Evolutionary conservation across 257 asterid species (phyloP).

Genomic region (Salvia rosmarinus): DNA sequence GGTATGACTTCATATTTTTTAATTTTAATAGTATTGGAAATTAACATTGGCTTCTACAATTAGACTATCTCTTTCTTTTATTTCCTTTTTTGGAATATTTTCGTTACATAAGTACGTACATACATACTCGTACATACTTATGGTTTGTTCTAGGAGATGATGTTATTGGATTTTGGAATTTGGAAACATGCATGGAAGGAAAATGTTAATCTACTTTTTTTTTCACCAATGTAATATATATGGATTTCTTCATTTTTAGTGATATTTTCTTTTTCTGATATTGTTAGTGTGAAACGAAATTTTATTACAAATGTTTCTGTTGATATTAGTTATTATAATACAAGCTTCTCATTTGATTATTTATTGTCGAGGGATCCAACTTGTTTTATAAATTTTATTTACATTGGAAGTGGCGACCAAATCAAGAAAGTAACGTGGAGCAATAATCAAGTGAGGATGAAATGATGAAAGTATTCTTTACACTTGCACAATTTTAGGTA

Average conservation of each 20-base stretch:
- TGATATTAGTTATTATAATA: not conserved
- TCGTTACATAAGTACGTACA: not conserved
- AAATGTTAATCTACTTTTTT: not conserved
- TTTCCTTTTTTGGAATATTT: not conserved
- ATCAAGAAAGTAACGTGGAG: conserved; percentile 29
- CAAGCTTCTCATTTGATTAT: not conserved
- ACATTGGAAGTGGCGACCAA: conserved; percentile 21
- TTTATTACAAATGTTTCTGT: not conserved
- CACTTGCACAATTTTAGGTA: conserved; percentile 19
- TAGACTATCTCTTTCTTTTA: not conserved
- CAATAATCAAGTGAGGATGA: conserved; percentile 26
- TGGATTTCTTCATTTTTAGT: not conserved
- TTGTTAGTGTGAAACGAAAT: not conserved
- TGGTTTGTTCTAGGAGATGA: not conserved
- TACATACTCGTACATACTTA: not conserved
- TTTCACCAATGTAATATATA: not conserved
- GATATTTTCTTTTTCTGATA: not conserved
- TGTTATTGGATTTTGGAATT: conserved; percentile 8
- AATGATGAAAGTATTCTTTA: conserved; percentile 18
- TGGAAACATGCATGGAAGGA: not conserved
- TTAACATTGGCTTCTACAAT: not conserved
- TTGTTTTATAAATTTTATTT: not conserved
- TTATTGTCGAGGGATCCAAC: conserved; percentile 12
- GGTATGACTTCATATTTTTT: too few species aligned
- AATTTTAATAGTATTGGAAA: not conserved